phyloP scores from a whole-genome alignment of 352 stramenopile species.

The Pythium rhizo-oryzae region DNA sequence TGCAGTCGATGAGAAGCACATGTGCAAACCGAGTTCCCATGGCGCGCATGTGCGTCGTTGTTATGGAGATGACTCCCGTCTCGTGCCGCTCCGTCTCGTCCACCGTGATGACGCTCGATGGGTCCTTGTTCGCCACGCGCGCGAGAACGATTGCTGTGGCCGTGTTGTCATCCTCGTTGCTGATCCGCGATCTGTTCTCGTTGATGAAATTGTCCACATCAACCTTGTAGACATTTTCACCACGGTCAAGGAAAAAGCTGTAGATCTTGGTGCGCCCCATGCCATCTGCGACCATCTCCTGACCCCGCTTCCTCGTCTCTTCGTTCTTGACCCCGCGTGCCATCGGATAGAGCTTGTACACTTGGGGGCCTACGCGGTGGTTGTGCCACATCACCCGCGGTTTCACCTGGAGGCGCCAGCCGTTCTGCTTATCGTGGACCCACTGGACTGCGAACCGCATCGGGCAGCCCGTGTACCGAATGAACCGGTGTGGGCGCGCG shows the following conservation, averaged over 20 bases:
- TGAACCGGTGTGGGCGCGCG: not conserved
- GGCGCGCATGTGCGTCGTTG: not conserved
- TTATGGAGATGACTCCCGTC: slow-evolving; percentile 14
- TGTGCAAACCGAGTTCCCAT: slow-evolving; percentile 7
- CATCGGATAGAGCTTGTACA: not conserved
- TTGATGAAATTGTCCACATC: slow-evolving; percentile 17
- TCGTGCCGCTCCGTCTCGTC: slow-evolving; percentile 6
- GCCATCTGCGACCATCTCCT: not conserved
- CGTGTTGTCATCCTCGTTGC: slow-evolving; percentile 1
- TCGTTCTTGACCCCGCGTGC: not conserved
- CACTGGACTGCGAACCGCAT: not conserved
- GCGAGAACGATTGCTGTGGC: not conserved
- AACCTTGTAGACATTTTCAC: slow-evolving; percentile 1
- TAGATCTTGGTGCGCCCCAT: not conserved
- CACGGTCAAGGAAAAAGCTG: not conserved
- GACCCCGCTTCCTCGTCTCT: not conserved
- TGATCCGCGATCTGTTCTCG: not conserved
- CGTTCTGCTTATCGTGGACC: not conserved
- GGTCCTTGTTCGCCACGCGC: not conserved
- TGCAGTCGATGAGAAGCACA: slow-evolving; percentile 19
- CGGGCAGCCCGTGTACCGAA: not conserved
- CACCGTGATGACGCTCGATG: not conserved
- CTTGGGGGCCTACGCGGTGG: not conserved
- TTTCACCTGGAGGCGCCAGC: slow-evolving; percentile 5
- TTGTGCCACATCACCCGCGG: not conserved